Percentiles rank a stretch among this genome's conserved stretches.
These are phyloP conservation scores for Meredithiella fracta DNA, from an alignment of 2,329 filamentous ascomycete species.

Conservation along the genomic window DNA sequence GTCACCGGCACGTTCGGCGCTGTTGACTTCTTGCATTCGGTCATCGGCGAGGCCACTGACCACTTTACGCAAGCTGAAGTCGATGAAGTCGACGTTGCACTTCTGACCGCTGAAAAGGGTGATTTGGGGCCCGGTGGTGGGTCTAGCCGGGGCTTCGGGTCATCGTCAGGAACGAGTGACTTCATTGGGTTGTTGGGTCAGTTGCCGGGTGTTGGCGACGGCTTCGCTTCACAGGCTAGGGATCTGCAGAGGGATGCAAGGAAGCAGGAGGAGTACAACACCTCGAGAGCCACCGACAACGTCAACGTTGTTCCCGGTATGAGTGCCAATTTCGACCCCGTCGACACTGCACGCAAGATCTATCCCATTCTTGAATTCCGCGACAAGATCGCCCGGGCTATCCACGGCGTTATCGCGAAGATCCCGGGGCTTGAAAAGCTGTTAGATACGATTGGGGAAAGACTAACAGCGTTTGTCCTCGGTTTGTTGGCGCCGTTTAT, in stretches of 20 bases:
- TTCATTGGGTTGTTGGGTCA: conserved; percentile 61
- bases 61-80: conserved; percentile 76
- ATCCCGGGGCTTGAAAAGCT: conserved; percentile 78
- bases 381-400: conserved; percentile 79
- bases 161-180: conserved; percentile 27
- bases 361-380: conserved; percentile 90
- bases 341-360: conserved; percentile 63
- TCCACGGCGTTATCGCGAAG: conserved; percentile 74
- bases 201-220: conserved; percentile 52
- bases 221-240: conserved; percentile 49
- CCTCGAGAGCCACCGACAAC: conserved; percentile 23
- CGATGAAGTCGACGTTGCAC: conserved; percentile 59
- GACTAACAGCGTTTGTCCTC: conserved; percentile 78
- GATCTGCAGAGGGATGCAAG: conserved; percentile 38
- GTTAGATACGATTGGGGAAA: conserved; percentile 90
- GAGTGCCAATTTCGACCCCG: conserved; percentile 59
- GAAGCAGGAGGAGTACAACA: conserved; percentile 29
- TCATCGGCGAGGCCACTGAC: conserved; percentile 57
- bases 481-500: conserved; percentile 84
- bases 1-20: conserved; percentile 64
- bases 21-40: conserved; percentile 72
- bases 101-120: conserved; percentile 48
- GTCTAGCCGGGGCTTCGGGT: conserved; percentile 20
- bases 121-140: conserved; percentile 21
- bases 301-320: conserved; percentile 54